phyloP scores from a whole-genome alignment of 2,329 filamentous ascomycete genomes.

The Neocucurbitaria cava region DNA sequence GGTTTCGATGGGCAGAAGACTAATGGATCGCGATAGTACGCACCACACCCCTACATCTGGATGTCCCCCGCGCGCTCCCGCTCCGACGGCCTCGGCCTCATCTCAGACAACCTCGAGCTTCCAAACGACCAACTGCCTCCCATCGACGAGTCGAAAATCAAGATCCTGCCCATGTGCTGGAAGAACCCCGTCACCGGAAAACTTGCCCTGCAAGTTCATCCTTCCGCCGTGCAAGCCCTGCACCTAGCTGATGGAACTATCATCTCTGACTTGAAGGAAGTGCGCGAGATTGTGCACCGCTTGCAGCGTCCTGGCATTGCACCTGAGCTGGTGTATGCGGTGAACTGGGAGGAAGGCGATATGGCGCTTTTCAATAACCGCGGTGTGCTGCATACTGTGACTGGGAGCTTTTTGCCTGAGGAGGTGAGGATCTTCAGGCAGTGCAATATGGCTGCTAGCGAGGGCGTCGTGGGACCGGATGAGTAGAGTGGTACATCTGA shows the following conservation, averaged over 20 bases:
- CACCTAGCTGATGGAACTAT: conserved; percentile 71
- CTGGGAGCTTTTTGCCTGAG: conserved; percentile 75
- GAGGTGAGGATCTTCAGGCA: conserved; percentile 79
- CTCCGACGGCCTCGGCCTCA: conserved; percentile 73
- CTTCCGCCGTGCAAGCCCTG: conserved; percentile 72
- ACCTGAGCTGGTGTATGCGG: conserved; percentile 71
- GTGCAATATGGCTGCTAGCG: conserved; percentile 77
- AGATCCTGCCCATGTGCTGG: conserved; percentile 79
- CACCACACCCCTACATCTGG: conserved; percentile 82
- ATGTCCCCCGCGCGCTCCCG: conserved; percentile 73
- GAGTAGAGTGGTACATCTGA: background rate
- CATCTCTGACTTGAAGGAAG: conserved; percentile 71
- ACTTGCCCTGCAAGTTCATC: conserved; percentile 76
- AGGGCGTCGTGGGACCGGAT: conserved; percentile 58
- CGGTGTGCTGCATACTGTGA: conserved; percentile 76
- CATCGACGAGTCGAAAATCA: conserved; percentile 70
- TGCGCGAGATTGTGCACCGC: conserved; percentile 73
- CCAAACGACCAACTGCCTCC: conserved; percentile 66
- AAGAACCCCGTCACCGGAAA: conserved; percentile 74
- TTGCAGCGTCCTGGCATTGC: conserved; percentile 76
- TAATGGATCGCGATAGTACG: conserved; percentile 57
- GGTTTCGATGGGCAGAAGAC: no score
- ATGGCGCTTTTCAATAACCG: conserved; percentile 81
- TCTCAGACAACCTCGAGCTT: conserved; percentile 71
- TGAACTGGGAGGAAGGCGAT: conserved; percentile 80